Conservation (phyloP, 2,329 filamentous ascomycete species). For the Aureobasidium sp. region DNA sequence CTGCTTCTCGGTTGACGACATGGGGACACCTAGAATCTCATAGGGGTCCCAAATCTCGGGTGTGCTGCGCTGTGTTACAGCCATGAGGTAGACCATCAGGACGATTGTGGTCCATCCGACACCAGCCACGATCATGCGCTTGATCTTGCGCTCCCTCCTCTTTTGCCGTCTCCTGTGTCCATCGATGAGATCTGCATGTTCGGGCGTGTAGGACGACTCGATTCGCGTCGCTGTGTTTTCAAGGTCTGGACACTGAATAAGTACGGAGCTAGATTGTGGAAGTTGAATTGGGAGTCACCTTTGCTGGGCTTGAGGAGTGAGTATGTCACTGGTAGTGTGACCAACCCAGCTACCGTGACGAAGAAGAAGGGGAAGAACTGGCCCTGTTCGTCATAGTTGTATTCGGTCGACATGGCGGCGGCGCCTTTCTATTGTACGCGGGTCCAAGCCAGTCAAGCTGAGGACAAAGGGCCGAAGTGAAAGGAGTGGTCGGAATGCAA, state of each 20-base stretch:
- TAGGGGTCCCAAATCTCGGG: slow-evolving; percentile 94
- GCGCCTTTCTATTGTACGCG: slow-evolving; percentile 1
- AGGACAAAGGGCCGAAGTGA: background rate
- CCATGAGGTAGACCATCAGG: slow-evolving; percentile 86
- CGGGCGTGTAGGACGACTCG: slow-evolving; percentile 68
- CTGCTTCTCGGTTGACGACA: slow-evolving; percentile 77
- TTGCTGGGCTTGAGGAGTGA: slow-evolving; percentile 73
- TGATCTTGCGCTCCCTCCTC: slow-evolving; percentile 80
- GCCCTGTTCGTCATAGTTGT: slow-evolving; percentile 96
- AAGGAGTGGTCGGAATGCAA: too few species aligned
- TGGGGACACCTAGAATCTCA: slow-evolving; percentile 79
- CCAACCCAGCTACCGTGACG: slow-evolving; percentile 76
- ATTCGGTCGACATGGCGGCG: slow-evolving; percentile 76
- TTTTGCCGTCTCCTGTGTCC: slow-evolving; percentile 76
- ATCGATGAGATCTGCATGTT: slow-evolving; percentile 77
- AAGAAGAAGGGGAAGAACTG: slow-evolving; percentile 99
- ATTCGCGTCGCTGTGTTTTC: slow-evolving; percentile 77
- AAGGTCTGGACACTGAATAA: slow-evolving; percentile 44
- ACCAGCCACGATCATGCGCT: slow-evolving; percentile 69
- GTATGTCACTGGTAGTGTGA: slow-evolving; percentile 71
- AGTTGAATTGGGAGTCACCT: slow-evolving; percentile 30
- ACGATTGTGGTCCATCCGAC: slow-evolving; percentile 76
- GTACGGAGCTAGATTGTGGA: background rate
- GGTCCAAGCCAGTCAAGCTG: background rate
- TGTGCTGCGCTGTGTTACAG: slow-evolving; percentile 61